phyloP scores from a whole-genome alignment of 495 filamentous ascomycete species.

The Parmelia sp. region DNA sequence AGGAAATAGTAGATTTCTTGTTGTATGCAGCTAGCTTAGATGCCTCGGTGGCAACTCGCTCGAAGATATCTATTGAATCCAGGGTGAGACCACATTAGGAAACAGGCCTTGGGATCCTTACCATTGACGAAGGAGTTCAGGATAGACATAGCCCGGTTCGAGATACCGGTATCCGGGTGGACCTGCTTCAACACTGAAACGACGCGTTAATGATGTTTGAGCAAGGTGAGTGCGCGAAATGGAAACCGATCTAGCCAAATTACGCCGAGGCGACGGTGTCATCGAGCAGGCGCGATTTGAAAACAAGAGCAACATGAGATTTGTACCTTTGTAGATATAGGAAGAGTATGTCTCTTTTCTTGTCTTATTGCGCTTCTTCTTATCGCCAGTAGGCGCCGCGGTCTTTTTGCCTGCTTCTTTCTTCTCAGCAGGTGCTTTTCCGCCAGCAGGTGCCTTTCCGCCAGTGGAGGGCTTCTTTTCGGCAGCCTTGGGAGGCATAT shows the following conservation, averaged over 20 bases:
- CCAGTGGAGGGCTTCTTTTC: constrained; percentile 96
- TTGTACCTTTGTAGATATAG: constrained; percentile 99
- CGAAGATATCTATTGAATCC: constrained; percentile 85
- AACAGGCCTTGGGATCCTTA: constrained; percentile 42
- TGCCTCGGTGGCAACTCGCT: constrained; percentile 97
- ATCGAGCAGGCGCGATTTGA: constrained; percentile 2
- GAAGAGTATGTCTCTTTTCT: constrained; percentile 99
- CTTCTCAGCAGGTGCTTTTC: constrained; percentile 89
- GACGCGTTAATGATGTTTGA: constrained; percentile 37
- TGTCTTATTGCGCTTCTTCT: constrained; percentile 99
- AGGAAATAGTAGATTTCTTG: constrained; percentile 99
- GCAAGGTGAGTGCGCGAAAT: constrained; percentile 1
- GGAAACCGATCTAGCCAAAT: background rate
- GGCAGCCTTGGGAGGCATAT: constrained; percentile 93
- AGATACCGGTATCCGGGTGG: constrained; percentile 99
- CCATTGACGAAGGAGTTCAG: constrained; percentile 99
- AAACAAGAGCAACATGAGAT: constrained; percentile 1
- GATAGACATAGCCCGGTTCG: constrained; percentile 99
- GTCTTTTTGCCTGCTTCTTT: constrained; percentile 99
- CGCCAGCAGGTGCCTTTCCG: constrained; percentile 87
- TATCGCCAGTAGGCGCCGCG: constrained; percentile 78
- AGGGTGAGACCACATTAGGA: constrained; percentile 30
- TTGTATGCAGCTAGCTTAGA: constrained; percentile 99
- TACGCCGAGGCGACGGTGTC: background rate
- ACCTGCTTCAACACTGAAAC: constrained; percentile 97